Evolutionary conservation across 2,329 filamentous ascomycete genomes (phyloP).

Genomic region (Aspergillus udagawae): DNA sequence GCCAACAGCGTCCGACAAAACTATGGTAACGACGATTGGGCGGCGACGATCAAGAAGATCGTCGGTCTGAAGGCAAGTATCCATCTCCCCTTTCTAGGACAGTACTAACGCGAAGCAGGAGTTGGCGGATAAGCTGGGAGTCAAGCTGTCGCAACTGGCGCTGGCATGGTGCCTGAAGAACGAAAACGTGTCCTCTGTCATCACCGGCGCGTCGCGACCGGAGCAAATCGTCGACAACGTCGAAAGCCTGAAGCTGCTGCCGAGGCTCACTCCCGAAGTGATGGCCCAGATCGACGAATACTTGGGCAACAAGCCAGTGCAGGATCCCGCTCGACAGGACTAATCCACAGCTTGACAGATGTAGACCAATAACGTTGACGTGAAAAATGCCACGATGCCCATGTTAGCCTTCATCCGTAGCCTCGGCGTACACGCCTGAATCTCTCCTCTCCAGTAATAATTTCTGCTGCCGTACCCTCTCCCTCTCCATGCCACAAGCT

Average conservation of each 20-base stretch:
- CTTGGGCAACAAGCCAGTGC: slow-evolving; percentile 27
- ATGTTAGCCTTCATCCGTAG: background rate
- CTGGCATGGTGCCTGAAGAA: slow-evolving; percentile 60
- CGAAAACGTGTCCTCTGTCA: slow-evolving; percentile 47
- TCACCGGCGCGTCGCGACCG: slow-evolving; percentile 41
- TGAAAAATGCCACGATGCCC: background rate
- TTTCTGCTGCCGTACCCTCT: background rate
- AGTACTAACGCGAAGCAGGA: slow-evolving; percentile 5
- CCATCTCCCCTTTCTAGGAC: background rate
- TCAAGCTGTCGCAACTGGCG: slow-evolving; percentile 51
- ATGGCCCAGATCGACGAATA: slow-evolving; percentile 45
- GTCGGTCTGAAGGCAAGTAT: slow-evolving; percentile 39
- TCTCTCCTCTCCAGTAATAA: background rate
- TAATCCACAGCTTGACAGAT: background rate
- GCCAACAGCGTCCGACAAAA: slow-evolving; percentile 44
- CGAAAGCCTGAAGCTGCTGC: slow-evolving; percentile 42
- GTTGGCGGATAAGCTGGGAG: slow-evolving; percentile 44
- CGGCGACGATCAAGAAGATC: slow-evolving; percentile 54
- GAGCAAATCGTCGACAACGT: slow-evolving; percentile 46
- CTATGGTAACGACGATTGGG: slow-evolving; percentile 41
- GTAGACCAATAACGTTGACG: background rate
- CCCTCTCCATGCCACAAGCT: slow-evolving; percentile 6
- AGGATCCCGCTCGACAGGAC: slow-evolving; percentile 19
- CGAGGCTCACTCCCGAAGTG: slow-evolving; percentile 41
- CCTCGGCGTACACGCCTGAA: too few species aligned